A percentile compares a stretch with the other conserved stretches of the same genome.
phyloP scores from a whole-genome alignment of 352 stramenopile genomes.

The Hyaloperonospora brassicae region DNA sequence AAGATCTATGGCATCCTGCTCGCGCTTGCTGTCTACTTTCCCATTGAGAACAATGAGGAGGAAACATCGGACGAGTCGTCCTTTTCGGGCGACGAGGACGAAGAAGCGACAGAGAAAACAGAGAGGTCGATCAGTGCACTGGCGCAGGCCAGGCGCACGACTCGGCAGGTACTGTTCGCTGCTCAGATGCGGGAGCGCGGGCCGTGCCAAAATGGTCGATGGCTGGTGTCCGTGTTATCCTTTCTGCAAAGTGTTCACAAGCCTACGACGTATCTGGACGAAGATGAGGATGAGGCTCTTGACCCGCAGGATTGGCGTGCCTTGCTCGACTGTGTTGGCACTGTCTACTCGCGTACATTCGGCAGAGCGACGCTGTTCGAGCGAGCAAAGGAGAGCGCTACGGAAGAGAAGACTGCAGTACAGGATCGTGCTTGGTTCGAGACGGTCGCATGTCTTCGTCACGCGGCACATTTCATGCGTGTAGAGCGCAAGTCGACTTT shows the following conservation, averaged over 20 bases:
- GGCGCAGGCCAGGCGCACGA: slow-evolving; percentile 28
- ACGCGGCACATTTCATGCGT: slow-evolving; percentile 52
- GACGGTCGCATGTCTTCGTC: slow-evolving; percentile 36
- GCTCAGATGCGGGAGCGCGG: slow-evolving; percentile 30
- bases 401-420: slow-evolving; percentile 14
- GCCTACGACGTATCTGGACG: slow-evolving; percentile 33
- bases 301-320: slow-evolving; percentile 23
- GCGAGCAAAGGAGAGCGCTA: slow-evolving; percentile 15
- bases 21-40: slow-evolving; percentile 45
- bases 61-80: slow-evolving; percentile 38
- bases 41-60: slow-evolving; percentile 29
- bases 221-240: slow-evolving; percentile 38
- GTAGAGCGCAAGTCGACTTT: slow-evolving; percentile 37
- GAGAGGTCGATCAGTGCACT: slow-evolving; percentile 22
- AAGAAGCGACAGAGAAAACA: slow-evolving; percentile 11
- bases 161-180: slow-evolving; percentile 34
- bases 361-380: slow-evolving; percentile 19
- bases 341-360: slow-evolving; percentile 51
- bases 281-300: slow-evolving; percentile 35
- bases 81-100: slow-evolving; percentile 25
- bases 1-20: slow-evolving; percentile 42
- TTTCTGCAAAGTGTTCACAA: slow-evolving; percentile 36
- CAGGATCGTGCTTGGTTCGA: slow-evolving; percentile 24
- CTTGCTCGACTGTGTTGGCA: slow-evolving; percentile 37
- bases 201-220: slow-evolving; percentile 23